Percentiles rank a stretch among this genome's conserved stretches.
These are phyloP conservation scores for Phialophora tarda DNA, from an alignment of 2,329 filamentous ascomycete genomes.

Conservation along the genomic window DNA sequence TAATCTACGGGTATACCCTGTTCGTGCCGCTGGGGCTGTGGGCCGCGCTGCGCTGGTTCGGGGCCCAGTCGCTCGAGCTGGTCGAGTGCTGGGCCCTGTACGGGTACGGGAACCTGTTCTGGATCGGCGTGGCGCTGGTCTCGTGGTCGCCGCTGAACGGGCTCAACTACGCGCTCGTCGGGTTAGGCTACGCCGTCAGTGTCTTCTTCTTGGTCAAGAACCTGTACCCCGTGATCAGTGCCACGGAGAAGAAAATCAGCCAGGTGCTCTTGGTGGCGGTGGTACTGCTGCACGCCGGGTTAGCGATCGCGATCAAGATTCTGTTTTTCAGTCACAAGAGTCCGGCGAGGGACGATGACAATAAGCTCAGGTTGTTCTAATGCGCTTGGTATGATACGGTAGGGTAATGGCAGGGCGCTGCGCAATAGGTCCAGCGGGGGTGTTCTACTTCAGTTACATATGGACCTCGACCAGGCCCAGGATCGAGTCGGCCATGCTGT, in stretches of 20 bases:
- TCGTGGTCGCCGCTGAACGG: constrained; percentile 85
- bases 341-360: constrained; percentile 55
- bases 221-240: constrained; percentile 86
- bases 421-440: too few species aligned
- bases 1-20: constrained; percentile 94
- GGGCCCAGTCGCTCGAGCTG: constrained; percentile 88
- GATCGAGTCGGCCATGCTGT: background rate
- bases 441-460: too few species aligned
- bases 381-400: background rate
- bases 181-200: constrained; percentile 80
- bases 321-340: constrained; percentile 87
- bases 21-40: constrained; percentile 85
- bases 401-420: too few species aligned
- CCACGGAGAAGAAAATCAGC: constrained; percentile 89
- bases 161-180: constrained; percentile 94
- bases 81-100: constrained; percentile 96
- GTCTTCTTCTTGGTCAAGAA: constrained; percentile 84
- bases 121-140: constrained; percentile 92
- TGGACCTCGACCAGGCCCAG: background rate
- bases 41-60: constrained; percentile 91
- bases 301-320: constrained; percentile 93
- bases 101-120: constrained; percentile 95
- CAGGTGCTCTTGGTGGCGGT: constrained; percentile 86
- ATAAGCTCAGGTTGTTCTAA: constrained; percentile 17
- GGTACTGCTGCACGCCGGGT: constrained; percentile 81